These are phyloP conservation scores for Nematocida ironsii DNA, from an alignment of 371 early-diverging fungal species.

Conservation along the genomic window DNA sequence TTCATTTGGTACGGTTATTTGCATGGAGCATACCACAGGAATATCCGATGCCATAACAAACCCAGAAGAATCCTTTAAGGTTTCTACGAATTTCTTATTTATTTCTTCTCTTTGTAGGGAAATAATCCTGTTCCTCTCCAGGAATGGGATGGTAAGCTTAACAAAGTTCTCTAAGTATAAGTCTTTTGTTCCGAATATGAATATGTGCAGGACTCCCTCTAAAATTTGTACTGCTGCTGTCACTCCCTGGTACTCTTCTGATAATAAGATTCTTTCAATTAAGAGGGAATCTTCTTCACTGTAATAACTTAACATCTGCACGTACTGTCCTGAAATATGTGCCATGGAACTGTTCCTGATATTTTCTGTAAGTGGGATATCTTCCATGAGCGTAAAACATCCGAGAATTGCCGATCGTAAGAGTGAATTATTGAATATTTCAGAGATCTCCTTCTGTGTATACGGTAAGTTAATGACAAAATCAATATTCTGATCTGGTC, in stretches of 20 bases:
- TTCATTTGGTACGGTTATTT: neutral
- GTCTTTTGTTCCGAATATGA: neutral
- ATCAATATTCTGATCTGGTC: neutral
- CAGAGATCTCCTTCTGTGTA: neutral
- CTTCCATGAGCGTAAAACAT: constrained; percentile 49
- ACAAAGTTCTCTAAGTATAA: neutral
- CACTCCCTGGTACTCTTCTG: constrained; percentile 51
- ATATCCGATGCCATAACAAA: constrained; percentile 6
- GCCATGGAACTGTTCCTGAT: constrained; percentile 45
- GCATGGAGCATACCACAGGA: constrained; percentile 14
- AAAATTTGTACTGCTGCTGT: constrained; percentile 14
- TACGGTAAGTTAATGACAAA: constrained; percentile 13
- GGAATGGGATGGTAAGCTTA: neutral
- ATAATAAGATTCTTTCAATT: constrained; percentile 40
- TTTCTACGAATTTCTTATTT: neutral
- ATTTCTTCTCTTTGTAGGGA: neutral
- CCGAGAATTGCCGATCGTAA: constrained; percentile 28
- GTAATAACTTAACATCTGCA: constrained; percentile 42
- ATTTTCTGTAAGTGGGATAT: constrained; percentile 24
- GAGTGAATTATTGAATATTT: constrained; percentile 13
- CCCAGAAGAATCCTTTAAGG: constrained; percentile 19
- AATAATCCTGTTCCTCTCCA: neutral
- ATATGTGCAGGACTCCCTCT: neutral
- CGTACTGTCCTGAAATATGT: constrained; percentile 50
- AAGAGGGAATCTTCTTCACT: neutral